Base-by-base conservation (phyloP, 2,329 filamentous ascomycete genomes). In the Fusarium illudens region DNA sequence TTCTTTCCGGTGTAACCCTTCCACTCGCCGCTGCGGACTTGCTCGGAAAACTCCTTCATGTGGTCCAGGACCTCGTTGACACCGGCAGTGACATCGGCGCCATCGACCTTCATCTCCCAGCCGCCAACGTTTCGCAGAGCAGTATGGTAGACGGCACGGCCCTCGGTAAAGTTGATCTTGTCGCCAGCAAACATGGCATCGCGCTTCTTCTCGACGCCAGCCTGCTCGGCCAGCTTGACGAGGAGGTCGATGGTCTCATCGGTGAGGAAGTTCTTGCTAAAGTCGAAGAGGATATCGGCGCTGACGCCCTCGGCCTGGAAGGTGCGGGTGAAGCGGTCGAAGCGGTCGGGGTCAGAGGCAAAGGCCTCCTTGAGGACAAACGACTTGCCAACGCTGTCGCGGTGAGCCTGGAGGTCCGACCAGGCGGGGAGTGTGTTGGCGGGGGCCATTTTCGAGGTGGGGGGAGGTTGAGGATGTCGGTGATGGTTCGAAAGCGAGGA, bases 131-230 rank as follows among this genome's bases (percentile, higher is more conserved):
- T 99, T 79, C 96, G 92, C 77, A 99, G 87, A 50, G 96, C 96
- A 73, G 93, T 88, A 83, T 99, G 96, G 85, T 97, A 97, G 71
- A 99, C 96, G 71, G 96, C 96, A 70, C 96, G 91, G 78, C 95
- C 86, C 86, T 99, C 96, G 64, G 96, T 99, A 84, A 97, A 97
- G 88, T 99, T 99, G 86, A 99, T 98, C 87, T 96, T 95, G 78
- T 98, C 93, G 74, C 96, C 96, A 61, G 89, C 90, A 83, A 99
- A 99, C 94, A 99, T 97, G 77, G 90, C 90, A 88, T 99, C 95
- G 70, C 96, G 92, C 79, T 97, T 92, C 85, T 96, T 88, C 85
- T 97, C 94, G 36, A 99, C 82, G 72, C 91, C 90, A 70, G 95
- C 94, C 83, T 98, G 92, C 82, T 94, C 90, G 68, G 96, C 96